A percentile compares a stretch with the other conserved stretches of the same genome.
phyloP scores from a whole-genome alignment of 768 basidiomycete species.

The Podaxis sp. region DNA sequence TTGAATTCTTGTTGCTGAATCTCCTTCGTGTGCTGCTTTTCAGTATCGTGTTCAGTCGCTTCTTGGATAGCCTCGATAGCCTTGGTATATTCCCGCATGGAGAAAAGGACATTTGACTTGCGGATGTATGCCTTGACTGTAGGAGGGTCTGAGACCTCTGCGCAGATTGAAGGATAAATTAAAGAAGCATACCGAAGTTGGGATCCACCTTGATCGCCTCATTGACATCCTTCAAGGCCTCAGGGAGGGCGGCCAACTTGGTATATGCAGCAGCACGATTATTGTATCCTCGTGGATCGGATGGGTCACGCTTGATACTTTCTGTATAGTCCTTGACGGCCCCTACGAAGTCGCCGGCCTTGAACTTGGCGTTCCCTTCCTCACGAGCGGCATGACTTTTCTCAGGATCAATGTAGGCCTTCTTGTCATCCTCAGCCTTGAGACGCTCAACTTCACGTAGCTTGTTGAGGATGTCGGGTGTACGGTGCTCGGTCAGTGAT shows the following conservation, averaged over 20 bases:
- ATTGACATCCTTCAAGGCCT: conserved; percentile 95
- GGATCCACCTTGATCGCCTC: conserved; percentile 92
- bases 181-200: conserved; percentile 59
- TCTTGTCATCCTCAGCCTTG: conserved; percentile 74
- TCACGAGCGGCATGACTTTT: conserved; percentile 82
- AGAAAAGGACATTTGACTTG: conserved; percentile 80
- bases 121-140: conserved; percentile 94
- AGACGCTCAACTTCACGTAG: conserved; percentile 80
- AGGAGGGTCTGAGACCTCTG: not conserved
- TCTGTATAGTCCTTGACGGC: conserved; percentile 94
- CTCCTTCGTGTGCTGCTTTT: conserved; percentile 80
- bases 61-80: conserved; percentile 82
- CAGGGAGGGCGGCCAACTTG: conserved; percentile 90
- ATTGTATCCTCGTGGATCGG: conserved; percentile 91
- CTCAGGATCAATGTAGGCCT: conserved; percentile 86
- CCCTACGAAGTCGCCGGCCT: conserved; percentile 85
- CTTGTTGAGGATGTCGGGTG: conserved; percentile 88
- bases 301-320: conserved; percentile 93
- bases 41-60: conserved; percentile 77
- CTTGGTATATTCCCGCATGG: conserved; percentile 90
- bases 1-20: conserved; percentile 81
- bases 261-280: conserved; percentile 98
- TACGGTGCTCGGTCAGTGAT: conserved; percentile 94
- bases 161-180: too few relatives aligned
- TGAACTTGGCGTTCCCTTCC: conserved; percentile 92